phyloP scores from a whole-genome alignment of 2,329 filamentous ascomycete genomes.

The Trichoderma sp. region DNA sequence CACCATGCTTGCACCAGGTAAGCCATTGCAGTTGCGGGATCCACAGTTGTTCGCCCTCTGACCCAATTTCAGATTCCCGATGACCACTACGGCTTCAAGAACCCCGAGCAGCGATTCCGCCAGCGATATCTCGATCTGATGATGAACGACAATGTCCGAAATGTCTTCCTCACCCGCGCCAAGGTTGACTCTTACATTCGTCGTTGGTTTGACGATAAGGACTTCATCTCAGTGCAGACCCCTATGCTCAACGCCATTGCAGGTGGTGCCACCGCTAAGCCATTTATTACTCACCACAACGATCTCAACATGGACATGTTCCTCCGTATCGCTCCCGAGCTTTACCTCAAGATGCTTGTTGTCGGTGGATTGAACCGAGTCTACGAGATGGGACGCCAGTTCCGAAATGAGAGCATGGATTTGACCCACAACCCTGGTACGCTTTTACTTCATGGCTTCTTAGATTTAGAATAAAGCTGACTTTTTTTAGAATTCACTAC shows the following conservation, averaged over 20 bases:
- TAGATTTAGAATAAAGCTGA: conserved; percentile 17
- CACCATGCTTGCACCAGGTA: conserved; percentile 78
- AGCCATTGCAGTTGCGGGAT: conserved; percentile 36
- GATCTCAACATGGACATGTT: conserved; percentile 93
- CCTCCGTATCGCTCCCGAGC: conserved; percentile 91
- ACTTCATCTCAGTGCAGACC: conserved; percentile 94
- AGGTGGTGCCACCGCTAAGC: conserved; percentile 90
- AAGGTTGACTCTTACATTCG: conserved; percentile 90
- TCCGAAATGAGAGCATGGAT: conserved; percentile 80
- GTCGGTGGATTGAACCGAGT: conserved; percentile 94
- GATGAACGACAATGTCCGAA: conserved; percentile 86
- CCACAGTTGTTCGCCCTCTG: not conserved
- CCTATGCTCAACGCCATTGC: conserved; percentile 97
- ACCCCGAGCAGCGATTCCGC: conserved; percentile 89
- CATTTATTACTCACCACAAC: conserved; percentile 95
- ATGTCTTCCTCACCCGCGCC: conserved; percentile 82
- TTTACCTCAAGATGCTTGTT: conserved; percentile 95
- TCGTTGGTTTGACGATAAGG: conserved; percentile 81
- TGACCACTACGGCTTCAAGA: conserved; percentile 93
- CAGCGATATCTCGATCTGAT: conserved; percentile 95
- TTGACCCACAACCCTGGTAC: conserved; percentile 77
- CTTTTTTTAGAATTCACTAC: conserved; percentile 80
- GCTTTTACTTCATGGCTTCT: not conserved
- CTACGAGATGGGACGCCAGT: conserved; percentile 94
- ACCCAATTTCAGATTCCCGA: conserved; percentile 59